Base-by-base conservation (phyloP, 2,329 filamentous ascomycete genomes). In the Calonectria henricotiae region DNA sequence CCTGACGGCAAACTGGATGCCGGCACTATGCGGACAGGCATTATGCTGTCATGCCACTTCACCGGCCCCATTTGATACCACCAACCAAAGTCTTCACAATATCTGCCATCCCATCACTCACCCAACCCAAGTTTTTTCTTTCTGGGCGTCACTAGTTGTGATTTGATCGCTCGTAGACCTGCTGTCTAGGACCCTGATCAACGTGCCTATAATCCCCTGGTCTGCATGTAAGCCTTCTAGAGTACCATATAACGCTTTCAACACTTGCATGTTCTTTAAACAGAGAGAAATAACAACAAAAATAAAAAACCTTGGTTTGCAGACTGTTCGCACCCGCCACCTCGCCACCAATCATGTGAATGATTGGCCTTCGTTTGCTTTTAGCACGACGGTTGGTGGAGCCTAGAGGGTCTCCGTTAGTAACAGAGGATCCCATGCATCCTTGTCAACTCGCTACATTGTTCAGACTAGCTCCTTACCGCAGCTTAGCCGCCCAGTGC, bases 321-420 rank as follows among this genome's bases (percentile, higher is more conserved):
- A 61, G 25, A 27, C 39, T 61, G 35, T 44, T 64, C 51, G 20
- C 35, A 41, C 20, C 60, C 49, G 60, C 60, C 60, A 64, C 47
- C 20, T 69, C 23, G 67, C 67, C 62, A 69, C 67, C 44, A 43
- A 39, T 12, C 41, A 44, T 25, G 30, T 17, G 15, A 17, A 35
- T 46, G 43, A 65, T 65, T 65, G 61, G 62, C 46, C 54, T 51
- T 20, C 46, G 43, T 27, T 46, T 58, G 35, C 37, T 62, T 39
- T 65, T 55, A 69, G 51, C 60, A 61, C 51, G 67, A 69, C 61
- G 61, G 30, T 20, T 44, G 47, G 67, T 65, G 61, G 67, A 61
- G 25, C 44, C 23, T 7, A 9, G 60, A 68, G 41, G 47, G 23
- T 63, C 55, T 68, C 60, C 35, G 49, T 39, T 15, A 55, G 35